Conservation (phyloP, 768 basidiomycete species). For the Leccinum incarnatum region DNA sequence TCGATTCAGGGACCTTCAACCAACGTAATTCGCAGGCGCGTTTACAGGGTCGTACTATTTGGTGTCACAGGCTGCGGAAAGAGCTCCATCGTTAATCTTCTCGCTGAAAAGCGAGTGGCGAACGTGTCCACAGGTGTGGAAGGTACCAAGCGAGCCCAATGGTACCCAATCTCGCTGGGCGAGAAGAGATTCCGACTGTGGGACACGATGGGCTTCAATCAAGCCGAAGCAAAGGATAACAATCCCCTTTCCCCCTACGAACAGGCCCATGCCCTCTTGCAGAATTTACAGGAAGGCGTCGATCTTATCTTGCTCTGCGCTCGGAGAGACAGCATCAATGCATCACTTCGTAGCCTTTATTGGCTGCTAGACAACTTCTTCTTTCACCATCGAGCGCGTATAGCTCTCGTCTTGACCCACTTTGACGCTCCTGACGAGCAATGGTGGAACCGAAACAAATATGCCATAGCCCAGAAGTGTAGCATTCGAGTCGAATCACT, state of each 20-base stretch:
- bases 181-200: conserved; percentile 26
- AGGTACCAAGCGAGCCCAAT: conserved; percentile 31
- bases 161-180: conserved; percentile 20
- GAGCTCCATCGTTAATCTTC: conserved; percentile 31
- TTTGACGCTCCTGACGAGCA: conserved; percentile 31
- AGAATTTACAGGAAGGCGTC: conserved; percentile 33
- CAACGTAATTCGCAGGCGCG: conserved; percentile 15
- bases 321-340: conserved; percentile 36
- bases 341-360: conserved; percentile 36
- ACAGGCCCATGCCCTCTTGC: conserved; percentile 34
- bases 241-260: conserved; percentile 23
- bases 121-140: conserved; percentile 26
- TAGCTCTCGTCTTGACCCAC: conserved; percentile 40
- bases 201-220: conserved; percentile 36
- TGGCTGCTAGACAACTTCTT: conserved; percentile 37
- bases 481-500: conserved; percentile 9
- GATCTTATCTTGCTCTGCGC: conserved; percentile 40
- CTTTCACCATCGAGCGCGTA: conserved; percentile 34
- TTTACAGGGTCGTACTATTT: conserved; percentile 26
- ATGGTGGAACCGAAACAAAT: conserved; percentile 40
- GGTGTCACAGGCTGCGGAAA: conserved; percentile 31
- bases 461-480: conserved; percentile 14
- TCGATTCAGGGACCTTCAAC: not conserved
- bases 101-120: conserved; percentile 27
- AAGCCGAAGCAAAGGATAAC: conserved; percentile 12